A percentile compares a stretch with the other conserved stretches of the same genome.
Conservation (phyloP, 1,284 basidiomycete species). For the Peniophora sp. region DNA sequence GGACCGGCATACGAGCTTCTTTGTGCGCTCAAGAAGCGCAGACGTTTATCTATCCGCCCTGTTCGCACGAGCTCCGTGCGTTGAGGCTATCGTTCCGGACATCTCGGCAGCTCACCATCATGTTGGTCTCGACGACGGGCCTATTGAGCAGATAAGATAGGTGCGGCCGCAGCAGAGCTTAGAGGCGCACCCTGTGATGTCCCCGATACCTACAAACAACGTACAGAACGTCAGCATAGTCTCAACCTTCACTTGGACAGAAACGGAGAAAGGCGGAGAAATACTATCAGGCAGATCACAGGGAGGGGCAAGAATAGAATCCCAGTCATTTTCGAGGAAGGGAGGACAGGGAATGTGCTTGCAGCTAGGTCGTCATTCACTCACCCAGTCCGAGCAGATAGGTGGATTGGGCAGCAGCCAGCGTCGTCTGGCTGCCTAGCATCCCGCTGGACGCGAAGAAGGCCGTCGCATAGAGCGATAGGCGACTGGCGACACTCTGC, state of each 20-base stretch:
- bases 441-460: slow-evolving; percentile 16
- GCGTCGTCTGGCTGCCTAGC: slow-evolving; percentile 8
- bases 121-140: slow-evolving; percentile 72
- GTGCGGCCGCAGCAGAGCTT: slow-evolving; percentile 7
- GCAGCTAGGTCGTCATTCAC: slow-evolving; percentile 11
- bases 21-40: not conserved
- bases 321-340: not conserved
- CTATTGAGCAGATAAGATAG: slow-evolving; percentile 22
- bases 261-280: no score
- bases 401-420: slow-evolving; percentile 19
- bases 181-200: slow-evolving; percentile 61
- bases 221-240: not conserved
- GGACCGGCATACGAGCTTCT: not conserved
- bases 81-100: not conserved
- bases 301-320: not conserved
- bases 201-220: slow-evolving; percentile 49
- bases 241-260: not conserved
- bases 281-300: no score
- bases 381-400: slow-evolving; percentile 53
- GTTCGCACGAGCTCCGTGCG: not conserved
- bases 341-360: not conserved
- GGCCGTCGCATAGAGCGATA: slow-evolving; percentile 17
- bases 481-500: slow-evolving; percentile 7
- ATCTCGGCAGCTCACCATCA: slow-evolving; percentile 44
- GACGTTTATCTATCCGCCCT: not conserved